Evolutionary conservation across 805 yeast genomes (phyloP).

Genomic region (Candida nitratophila): DNA sequence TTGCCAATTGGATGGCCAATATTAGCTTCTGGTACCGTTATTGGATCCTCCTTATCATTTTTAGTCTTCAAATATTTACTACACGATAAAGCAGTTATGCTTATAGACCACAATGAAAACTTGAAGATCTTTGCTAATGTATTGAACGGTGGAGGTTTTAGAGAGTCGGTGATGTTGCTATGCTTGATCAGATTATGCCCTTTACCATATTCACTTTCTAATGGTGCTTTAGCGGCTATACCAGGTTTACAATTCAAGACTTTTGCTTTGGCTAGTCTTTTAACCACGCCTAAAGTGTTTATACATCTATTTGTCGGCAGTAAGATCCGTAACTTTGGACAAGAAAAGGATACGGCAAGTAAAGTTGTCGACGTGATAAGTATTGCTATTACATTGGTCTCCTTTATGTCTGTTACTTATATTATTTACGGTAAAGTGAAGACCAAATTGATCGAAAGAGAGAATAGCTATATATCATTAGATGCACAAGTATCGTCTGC

Average conservation of each 20-base stretch:
- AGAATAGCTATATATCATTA: not conserved
- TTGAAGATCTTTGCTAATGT: constrained; percentile 72
- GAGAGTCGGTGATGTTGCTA: constrained; percentile 58
- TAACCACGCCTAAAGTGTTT: constrained; percentile 79
- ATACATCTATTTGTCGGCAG: constrained; percentile 73
- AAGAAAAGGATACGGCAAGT: constrained; percentile 39
- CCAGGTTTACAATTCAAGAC: constrained; percentile 61
- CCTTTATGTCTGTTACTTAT: constrained; percentile 57
- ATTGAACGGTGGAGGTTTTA: constrained; percentile 44
- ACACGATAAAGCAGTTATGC: constrained; percentile 45
- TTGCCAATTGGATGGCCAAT: constrained; percentile 69
- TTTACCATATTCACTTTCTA: constrained; percentile 84
- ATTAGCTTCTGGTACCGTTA: constrained; percentile 57
- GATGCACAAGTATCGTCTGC: not conserved
- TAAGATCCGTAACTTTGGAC: constrained; percentile 64
- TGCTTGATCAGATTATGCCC: constrained; percentile 81
- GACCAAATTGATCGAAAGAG: constrained; percentile 17
- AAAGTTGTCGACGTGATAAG: constrained; percentile 58
- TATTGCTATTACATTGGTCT: constrained; percentile 46
- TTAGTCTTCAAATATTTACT: constrained; percentile 56
- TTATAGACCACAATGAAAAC: constrained; percentile 55
- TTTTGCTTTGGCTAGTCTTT: constrained; percentile 61
- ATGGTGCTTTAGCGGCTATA: constrained; percentile 86
- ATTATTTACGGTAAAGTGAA: constrained; percentile 55
- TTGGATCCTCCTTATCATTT: constrained; percentile 76